Evolutionary conservation across 2,329 filamentous ascomycete genomes (phyloP).

Genomic region (Triangularia verruculosa): DNA sequence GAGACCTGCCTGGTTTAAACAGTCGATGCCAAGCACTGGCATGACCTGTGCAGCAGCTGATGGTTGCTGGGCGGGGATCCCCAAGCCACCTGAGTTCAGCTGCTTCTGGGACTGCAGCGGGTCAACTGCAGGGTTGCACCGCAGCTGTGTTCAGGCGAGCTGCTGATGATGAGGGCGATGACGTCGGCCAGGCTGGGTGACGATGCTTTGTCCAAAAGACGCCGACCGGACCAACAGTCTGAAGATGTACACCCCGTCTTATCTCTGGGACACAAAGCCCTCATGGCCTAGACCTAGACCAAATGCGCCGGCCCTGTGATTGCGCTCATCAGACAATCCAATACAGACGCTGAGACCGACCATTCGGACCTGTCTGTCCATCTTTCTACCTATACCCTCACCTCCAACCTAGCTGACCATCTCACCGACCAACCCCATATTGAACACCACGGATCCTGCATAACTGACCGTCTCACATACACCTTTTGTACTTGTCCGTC

Average conservation of each 20-base stretch:
- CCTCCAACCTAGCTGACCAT: not conserved
- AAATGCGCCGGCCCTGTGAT: not conserved
- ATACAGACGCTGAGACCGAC: not conserved
- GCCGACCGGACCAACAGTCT: not conserved
- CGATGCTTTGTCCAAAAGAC: conserved; percentile 11
- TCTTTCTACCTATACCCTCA: not conserved
- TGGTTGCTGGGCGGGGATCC: not conserved
- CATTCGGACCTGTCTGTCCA: not conserved
- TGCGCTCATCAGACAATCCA: not conserved
- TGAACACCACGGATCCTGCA: not conserved
- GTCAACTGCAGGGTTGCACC: conserved; percentile 8
- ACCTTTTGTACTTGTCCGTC: not conserved
- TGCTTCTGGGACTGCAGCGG: not conserved
- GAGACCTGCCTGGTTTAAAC: not conserved
- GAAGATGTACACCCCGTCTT: not conserved
- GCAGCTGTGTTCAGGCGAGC: conserved; percentile 11
- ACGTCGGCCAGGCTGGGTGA: conserved; percentile 20
- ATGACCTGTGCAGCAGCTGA: not conserved
- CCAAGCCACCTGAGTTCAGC: conserved; percentile 3
- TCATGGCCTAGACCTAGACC: not conserved
- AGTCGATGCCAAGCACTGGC: not conserved
- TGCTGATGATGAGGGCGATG: conserved; percentile 16
- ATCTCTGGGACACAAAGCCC: not conserved
- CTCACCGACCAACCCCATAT: not conserved
- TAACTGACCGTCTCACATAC: too few species aligned